phyloP scores from a whole-genome alignment of 345 rosid species.

The Excoecaria cochinchinensis region DNA sequence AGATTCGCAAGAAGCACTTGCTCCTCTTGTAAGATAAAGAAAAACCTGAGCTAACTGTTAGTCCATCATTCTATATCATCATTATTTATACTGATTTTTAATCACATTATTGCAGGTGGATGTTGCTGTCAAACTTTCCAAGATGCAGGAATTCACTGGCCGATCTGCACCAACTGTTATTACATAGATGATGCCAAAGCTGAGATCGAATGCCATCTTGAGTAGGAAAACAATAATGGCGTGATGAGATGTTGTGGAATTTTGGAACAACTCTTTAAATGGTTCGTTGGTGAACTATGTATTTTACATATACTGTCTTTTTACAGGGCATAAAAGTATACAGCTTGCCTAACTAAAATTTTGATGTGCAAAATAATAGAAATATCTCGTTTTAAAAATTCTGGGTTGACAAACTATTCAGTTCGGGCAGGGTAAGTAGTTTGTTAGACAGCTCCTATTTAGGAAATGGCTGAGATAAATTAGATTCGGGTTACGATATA shows the following conservation, averaged over 20 bases:
- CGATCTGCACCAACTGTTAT: conserved; percentile 95
- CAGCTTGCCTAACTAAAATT: conserved; percentile 10
- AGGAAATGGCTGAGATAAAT: too few species aligned
- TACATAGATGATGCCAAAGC: conserved; percentile 39
- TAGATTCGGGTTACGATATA: too few species aligned
- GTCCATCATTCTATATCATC: background rate
- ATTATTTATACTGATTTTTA: conserved; percentile 13
- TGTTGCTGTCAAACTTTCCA: conserved; percentile 85
- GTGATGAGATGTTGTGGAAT: background rate
- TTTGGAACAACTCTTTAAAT: background rate
- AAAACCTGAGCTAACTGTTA: background rate
- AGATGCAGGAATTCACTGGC: conserved; percentile 89
- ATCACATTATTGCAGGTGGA: conserved; percentile 58
- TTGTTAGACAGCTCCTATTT: too few species aligned
- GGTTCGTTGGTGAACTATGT: background rate
- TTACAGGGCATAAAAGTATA: background rate
- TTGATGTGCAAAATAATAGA: conserved; percentile 16
- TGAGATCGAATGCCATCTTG: background rate
- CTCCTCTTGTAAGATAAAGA: conserved; percentile 67
- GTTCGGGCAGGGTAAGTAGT: too few species aligned
- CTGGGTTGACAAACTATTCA: too few species aligned
- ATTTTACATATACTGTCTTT: conserved; percentile 2
- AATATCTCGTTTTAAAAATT: background rate
- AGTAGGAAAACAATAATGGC: background rate
- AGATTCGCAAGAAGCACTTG: conserved; percentile 84